Conservation (phyloP, 2,329 filamentous ascomycete genomes). For the Ophiostoma sp. region DNA sequence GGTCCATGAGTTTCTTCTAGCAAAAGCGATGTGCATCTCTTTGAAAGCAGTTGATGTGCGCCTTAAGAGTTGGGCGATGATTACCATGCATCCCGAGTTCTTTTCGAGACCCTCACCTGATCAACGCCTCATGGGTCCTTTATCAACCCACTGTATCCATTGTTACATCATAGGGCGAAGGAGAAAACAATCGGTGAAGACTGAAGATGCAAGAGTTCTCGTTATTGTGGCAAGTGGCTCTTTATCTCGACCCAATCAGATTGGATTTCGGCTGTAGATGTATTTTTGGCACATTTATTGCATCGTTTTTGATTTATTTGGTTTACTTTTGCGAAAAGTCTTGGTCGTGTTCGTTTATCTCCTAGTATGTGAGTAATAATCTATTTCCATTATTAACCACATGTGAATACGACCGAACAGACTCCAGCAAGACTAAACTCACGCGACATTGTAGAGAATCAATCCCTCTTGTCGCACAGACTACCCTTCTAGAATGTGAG, state of each 20-base stretch:
- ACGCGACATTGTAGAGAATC: background rate
- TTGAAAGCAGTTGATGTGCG: background rate
- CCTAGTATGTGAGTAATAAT: background rate
- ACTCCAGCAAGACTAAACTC: background rate
- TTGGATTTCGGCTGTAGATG: background rate
- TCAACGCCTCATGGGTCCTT: background rate
- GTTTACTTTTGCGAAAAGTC: background rate
- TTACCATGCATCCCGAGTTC: background rate
- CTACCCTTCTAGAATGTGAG: background rate
- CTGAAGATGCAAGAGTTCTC: background rate
- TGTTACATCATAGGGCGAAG: background rate
- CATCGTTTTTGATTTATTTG: background rate
- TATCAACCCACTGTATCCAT: background rate
- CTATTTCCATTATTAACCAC: background rate
- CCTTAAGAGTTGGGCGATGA: background rate
- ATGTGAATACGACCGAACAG: background rate
- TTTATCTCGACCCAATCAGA: background rate
- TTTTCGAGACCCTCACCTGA: conserved; percentile 3
- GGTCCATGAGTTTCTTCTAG: background rate
- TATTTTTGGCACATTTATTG: background rate
- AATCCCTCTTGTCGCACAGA: background rate
- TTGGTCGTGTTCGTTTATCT: background rate
- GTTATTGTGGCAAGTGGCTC: background rate
- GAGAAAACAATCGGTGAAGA: background rate
- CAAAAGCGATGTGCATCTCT: background rate